phyloP scores from a whole-genome alignment of 768 basidiomycete genomes.

The Daedaleopsis sinensis region DNA sequence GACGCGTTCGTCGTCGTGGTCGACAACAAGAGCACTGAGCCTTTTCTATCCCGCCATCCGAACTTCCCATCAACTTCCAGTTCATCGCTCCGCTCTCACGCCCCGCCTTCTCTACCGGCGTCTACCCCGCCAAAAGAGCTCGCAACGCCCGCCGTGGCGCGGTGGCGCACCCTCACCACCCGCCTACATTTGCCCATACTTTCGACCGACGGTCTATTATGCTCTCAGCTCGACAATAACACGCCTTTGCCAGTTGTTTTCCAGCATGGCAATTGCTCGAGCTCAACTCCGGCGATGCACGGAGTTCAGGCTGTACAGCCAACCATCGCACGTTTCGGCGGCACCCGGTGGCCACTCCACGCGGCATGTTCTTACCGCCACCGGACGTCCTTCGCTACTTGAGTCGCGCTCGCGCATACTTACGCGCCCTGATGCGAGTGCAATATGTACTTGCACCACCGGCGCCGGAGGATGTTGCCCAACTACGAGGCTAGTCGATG shows the following conservation, averaged over 20 bases:
- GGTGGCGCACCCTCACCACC: neutral
- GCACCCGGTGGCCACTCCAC: neutral
- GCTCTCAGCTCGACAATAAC: no score
- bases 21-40: neutral
- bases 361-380: slow-evolving; percentile 1
- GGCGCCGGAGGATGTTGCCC: no score
- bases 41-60: slow-evolving; percentile 12
- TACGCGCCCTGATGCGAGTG: no score
- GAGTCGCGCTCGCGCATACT: no score
- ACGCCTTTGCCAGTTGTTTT: no score
- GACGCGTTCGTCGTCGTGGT: slow-evolving; percentile 21
- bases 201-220: no score
- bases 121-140: slow-evolving; percentile 4
- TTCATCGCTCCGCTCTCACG: neutral
- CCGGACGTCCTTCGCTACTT: no score
- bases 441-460: no score
- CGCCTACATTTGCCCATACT: no score
- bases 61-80: slow-evolving; percentile 14
- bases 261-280: no score
- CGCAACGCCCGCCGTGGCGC: slow-evolving; percentile 1
- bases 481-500: no score
- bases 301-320: neutral
- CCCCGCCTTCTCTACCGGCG: slow-evolving; percentile 9
- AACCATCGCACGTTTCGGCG: neutral
- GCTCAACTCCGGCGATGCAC: no score